A percentile compares a stretch with the other conserved stretches of the same genome.
These are phyloP conservation scores for Aspergillus olivimuriae DNA, from an alignment of 495 filamentous ascomycete genomes.

Conservation along the genomic window DNA sequence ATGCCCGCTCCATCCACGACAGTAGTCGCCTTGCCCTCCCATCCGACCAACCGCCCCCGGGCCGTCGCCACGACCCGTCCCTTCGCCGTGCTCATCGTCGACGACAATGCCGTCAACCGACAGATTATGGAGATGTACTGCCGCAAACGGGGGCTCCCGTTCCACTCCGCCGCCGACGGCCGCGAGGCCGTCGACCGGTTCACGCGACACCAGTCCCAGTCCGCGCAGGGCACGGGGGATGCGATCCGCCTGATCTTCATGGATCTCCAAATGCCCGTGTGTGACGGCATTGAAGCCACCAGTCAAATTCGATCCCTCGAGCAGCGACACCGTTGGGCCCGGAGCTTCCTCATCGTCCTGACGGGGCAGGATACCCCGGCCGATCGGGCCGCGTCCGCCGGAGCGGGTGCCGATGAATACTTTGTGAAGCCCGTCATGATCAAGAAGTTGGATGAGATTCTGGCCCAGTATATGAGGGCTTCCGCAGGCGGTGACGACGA, in stretches of 20 bases:
- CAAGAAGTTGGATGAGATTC: neutral
- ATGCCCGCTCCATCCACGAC: no score
- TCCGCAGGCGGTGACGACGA: no score
- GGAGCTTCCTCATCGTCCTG: neutral
- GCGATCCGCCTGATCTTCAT: conserved; percentile 9
- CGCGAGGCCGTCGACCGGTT: conserved; percentile 7
- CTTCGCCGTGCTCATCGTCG: conserved; percentile 7
- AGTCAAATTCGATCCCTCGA: conserved; percentile 9
- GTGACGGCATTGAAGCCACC: conserved; percentile 11
- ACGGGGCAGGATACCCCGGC: neutral
- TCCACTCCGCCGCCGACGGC: conserved; percentile 5
- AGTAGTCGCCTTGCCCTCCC: no score
- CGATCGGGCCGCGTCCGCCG: neutral
- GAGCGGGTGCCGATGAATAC: neutral
- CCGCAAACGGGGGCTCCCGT: conserved; percentile 4
- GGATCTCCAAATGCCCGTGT: conserved; percentile 12
- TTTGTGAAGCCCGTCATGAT: neutral
- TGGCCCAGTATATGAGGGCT: no score
- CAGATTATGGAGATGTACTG: conserved; percentile 8
- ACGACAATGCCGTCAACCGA: conserved; percentile 13
- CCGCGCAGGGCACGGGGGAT: neutral
- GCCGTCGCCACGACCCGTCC: neutral
- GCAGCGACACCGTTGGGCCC: neutral
- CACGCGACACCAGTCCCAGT: neutral
- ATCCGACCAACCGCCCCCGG: no score